phyloP scores from a whole-genome alignment of 192 early-diverging fungal species.

The Coemansia sp. region DNA sequence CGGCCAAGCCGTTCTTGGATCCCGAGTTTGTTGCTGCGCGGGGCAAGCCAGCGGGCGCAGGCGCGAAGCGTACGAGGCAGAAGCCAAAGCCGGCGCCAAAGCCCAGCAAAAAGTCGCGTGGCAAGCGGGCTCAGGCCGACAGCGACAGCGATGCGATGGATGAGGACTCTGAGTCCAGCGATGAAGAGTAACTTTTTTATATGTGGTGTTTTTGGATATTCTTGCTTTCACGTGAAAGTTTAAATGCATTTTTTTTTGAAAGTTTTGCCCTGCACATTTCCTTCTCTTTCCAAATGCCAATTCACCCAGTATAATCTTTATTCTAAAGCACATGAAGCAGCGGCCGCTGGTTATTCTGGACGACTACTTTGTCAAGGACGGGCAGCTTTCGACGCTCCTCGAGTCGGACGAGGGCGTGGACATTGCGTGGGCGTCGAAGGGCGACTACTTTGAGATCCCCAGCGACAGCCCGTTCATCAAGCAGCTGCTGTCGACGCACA shows the following conservation, averaged over 20 bases:
- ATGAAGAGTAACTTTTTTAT: not conserved
- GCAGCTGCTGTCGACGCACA: slow-evolving; percentile 22
- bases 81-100: not conserved
- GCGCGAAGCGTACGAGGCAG: not conserved
- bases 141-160: slow-evolving; percentile 14
- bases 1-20: slow-evolving; percentile 23
- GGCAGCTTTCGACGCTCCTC: slow-evolving; percentile 14
- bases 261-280: not conserved
- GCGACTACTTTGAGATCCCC: slow-evolving; percentile 30
- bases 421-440: slow-evolving; percentile 13
- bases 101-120: not conserved
- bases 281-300: not conserved
- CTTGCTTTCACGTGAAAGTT: no score
- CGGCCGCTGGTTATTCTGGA: slow-evolving; percentile 40
- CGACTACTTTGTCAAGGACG: slow-evolving; percentile 45
- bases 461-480: slow-evolving; percentile 24
- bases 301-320: not conserved
- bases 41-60: slow-evolving; percentile 10
- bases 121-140: not conserved
- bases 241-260: not conserved
- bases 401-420: slow-evolving; percentile 12
- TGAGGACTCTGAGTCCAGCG: slow-evolving; percentile 10
- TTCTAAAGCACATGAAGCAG: slow-evolving; percentile 16
- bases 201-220: no score
- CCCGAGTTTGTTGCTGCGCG: slow-evolving; percentile 34